Conservation (phyloP, 2,329 filamentous ascomycete genomes). For the Scytalidium lignicola region DNA sequence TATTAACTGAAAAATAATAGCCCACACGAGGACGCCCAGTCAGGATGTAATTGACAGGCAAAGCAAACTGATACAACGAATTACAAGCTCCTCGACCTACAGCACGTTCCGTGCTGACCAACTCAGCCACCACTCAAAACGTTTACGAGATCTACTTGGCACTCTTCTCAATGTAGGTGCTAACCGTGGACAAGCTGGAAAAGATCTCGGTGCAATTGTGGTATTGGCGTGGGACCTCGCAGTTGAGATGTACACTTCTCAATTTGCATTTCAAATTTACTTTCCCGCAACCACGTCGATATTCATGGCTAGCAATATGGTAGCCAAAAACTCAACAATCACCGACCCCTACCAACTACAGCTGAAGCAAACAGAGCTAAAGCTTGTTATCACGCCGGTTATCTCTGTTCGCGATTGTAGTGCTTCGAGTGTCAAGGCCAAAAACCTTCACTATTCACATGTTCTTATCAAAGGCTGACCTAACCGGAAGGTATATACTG, state of each 20-base stretch:
- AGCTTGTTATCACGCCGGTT: constrained; percentile 48
- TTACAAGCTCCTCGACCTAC: constrained; percentile 32
- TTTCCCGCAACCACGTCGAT: constrained; percentile 47
- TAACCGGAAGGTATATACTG: neutral
- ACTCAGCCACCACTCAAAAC: constrained; percentile 17
- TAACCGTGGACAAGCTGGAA: constrained; percentile 32
- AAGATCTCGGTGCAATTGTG: constrained; percentile 29
- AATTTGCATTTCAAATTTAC: constrained; percentile 37
- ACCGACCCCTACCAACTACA: constrained; percentile 40
- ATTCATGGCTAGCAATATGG: constrained; percentile 45
- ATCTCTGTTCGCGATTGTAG: constrained; percentile 49
- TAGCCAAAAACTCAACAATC: constrained; percentile 34
- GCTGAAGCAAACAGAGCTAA: constrained; percentile 46
- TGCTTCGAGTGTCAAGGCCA: constrained; percentile 17
- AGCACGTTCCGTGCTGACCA: constrained; percentile 15
- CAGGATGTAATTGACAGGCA: constrained; percentile 33
- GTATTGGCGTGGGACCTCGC: constrained; percentile 28
- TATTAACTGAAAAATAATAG: constrained; percentile 1
- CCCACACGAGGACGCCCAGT: constrained; percentile 20
- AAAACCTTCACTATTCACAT: constrained; percentile 18
- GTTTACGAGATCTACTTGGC: constrained; percentile 38
- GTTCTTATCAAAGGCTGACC: constrained; percentile 21
- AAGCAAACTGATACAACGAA: constrained; percentile 30
- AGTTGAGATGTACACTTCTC: constrained; percentile 39
- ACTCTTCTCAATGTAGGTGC: constrained; percentile 35